Evolutionary conservation across 2,329 filamentous ascomycete genomes (phyloP).

Genomic region (Ceratocystis smalleyi): DNA sequence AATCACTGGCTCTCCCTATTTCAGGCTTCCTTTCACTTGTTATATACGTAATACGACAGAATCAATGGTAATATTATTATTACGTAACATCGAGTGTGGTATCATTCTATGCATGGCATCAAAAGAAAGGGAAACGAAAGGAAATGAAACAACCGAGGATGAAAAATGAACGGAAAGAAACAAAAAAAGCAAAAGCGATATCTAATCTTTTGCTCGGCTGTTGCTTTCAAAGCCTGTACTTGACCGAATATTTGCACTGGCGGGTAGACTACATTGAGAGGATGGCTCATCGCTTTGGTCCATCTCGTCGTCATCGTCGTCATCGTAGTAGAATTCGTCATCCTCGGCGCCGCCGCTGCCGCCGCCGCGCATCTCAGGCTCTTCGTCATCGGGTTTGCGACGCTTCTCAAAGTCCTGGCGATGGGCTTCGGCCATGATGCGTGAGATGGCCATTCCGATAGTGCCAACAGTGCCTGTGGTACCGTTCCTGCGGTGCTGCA

Average conservation of each 20-base stretch:
- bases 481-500: conserved; percentile 15
- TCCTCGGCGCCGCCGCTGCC: conserved; percentile 20
- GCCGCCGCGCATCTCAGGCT: conserved; percentile 17
- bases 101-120: not conserved
- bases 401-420: conserved; percentile 84
- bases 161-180: not conserved
- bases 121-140: not conserved
- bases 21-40: not conserved
- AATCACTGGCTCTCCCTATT: not conserved
- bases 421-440: conserved; percentile 69
- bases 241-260: not conserved
- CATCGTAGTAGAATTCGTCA: conserved; percentile 18
- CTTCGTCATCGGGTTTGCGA: conserved; percentile 27
- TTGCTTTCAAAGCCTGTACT: conserved; percentile 5
- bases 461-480: conserved; percentile 18
- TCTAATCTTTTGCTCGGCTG: not conserved
- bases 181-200: not conserved
- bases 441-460: conserved; percentile 31
- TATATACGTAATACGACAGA: not conserved
- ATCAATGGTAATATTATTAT: not conserved
- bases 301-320: conserved; percentile 23
- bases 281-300: conserved; percentile 4
- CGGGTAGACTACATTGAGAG: not conserved
- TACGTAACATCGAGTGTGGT: not conserved
- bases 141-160: not conserved